A percentile compares a stretch with the other conserved stretches of the same genome.
Conservation (phyloP, 2,329 filamentous ascomycete genomes). For the Pseudogymnoascus destructans region DNA sequence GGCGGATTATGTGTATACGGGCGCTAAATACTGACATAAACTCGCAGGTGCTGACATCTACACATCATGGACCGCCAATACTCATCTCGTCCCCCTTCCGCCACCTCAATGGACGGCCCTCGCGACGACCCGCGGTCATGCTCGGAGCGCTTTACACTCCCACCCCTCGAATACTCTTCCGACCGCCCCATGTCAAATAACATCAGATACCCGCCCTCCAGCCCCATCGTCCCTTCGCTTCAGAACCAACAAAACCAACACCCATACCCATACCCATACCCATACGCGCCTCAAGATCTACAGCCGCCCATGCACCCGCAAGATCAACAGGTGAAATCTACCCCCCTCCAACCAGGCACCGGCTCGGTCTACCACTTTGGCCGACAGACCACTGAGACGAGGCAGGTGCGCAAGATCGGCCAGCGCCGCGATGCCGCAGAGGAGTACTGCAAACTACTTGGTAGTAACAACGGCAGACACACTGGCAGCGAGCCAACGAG, state of each 20-base stretch:
- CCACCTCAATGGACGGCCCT: neutral
- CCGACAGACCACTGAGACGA: neutral
- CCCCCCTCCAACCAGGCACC: neutral
- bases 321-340: neutral
- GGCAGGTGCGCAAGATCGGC: constrained; percentile 1
- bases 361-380: neutral
- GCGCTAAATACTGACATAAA: neutral
- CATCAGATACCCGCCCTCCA: constrained; percentile 5
- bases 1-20: neutral
- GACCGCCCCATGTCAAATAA: neutral
- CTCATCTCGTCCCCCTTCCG: neutral
- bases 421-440: constrained; percentile 3
- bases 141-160: neutral
- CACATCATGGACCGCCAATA: constrained; percentile 1
- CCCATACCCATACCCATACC: too few relatives aligned
- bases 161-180: neutral
- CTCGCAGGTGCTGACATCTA: neutral
- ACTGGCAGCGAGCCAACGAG: neutral
- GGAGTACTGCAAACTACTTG: neutral
- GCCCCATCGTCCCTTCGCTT: neutral
- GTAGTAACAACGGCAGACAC: neutral
- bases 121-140: neutral
- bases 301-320: constrained; percentile 5
- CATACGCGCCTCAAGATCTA: neutral
- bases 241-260: neutral